Evolutionary conservation across 202 grass and related monocot genomes (phyloP).

Genomic region (Bolboschoenoplectus hybrid): DNA sequence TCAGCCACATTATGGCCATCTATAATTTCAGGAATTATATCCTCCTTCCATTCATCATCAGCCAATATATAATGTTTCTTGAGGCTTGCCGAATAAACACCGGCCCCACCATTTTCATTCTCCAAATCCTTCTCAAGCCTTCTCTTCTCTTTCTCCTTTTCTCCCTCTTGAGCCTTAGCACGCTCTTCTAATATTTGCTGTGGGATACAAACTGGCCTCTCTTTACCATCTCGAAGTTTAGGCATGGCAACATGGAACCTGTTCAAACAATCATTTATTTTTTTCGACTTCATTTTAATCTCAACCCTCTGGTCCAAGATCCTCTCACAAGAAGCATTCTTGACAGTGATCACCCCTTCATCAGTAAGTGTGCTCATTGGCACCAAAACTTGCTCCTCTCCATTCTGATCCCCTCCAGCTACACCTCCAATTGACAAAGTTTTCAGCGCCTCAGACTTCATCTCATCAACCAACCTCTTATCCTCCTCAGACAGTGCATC

Average conservation of each 20-base stretch:
- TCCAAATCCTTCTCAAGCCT: slow-evolving; percentile 84
- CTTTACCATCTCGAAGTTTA: slow-evolving; percentile 85
- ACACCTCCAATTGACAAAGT: slow-evolving; percentile 43
- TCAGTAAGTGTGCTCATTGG: slow-evolving; percentile 96
- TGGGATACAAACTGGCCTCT: slow-evolving; percentile 81
- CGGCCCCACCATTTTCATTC: slow-evolving; percentile 93
- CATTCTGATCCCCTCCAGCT: slow-evolving; percentile 59
- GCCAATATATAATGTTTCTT: slow-evolving; percentile 87
- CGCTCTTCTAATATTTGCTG: slow-evolving; percentile 66
- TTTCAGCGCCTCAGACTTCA: slow-evolving; percentile 86
- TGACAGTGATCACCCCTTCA: slow-evolving; percentile 84
- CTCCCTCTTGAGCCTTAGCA: slow-evolving; percentile 56
- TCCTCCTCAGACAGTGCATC: slow-evolving; percentile 77
- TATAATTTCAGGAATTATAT: slow-evolving; percentile 87
- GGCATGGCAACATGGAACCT: slow-evolving; percentile 92
- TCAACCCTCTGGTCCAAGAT: slow-evolving; percentile 93
- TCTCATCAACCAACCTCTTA: slow-evolving; percentile 78
- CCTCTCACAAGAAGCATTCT: slow-evolving; percentile 94
- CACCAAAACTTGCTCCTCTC: slow-evolving; percentile 63
- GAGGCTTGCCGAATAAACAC: slow-evolving; percentile 83
- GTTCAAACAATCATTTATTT: slow-evolving; percentile 86
- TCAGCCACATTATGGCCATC: slow-evolving; percentile 91
- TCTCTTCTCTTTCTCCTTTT: slow-evolving; percentile 58
- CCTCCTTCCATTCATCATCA: slow-evolving; percentile 87
- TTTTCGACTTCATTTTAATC: slow-evolving; percentile 97